Evolutionary conservation across 805 yeast genomes (phyloP).

Genomic region (Yamadazyma nakazawae): DNA sequence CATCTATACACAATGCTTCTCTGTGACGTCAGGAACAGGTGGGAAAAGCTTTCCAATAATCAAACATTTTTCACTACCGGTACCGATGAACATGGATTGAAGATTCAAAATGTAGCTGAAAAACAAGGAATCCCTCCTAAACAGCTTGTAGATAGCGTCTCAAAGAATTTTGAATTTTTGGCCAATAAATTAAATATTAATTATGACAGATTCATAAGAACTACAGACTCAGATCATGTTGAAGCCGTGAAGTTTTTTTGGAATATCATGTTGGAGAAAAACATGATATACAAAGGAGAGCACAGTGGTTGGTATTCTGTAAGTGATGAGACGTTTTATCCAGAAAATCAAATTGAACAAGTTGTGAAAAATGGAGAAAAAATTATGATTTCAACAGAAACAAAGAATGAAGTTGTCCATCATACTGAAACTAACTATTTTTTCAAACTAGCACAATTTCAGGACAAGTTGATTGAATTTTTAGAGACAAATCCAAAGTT

Average conservation of each 20-base stretch:
- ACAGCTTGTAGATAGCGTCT: constrained; percentile 67
- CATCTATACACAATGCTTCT: constrained; percentile 85
- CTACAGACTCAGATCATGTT: constrained; percentile 82
- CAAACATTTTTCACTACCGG: constrained; percentile 72
- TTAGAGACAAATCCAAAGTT: constrained; percentile 52
- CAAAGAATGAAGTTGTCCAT: constrained; percentile 70
- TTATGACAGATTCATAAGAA: constrained; percentile 79
- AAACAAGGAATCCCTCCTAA: constrained; percentile 49
- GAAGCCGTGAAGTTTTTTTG: constrained; percentile 67
- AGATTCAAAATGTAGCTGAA: constrained; percentile 84
- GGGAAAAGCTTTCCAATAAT: constrained; percentile 48
- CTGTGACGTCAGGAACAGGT: constrained; percentile 74
- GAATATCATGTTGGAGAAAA: constrained; percentile 55
- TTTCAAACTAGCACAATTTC: constrained; percentile 67
- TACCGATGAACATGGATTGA: constrained; percentile 95
- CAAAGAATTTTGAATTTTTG: constrained; percentile 59
- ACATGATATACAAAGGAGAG: constrained; percentile 72
- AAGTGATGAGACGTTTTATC: constrained; percentile 91
- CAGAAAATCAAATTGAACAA: constrained; percentile 67
- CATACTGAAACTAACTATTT: constrained; percentile 85
- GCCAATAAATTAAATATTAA: constrained; percentile 57
- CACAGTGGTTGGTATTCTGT: constrained; percentile 95
- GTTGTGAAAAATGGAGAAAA: constrained; percentile 24
- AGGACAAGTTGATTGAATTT: constrained; percentile 47
- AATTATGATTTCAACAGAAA: constrained; percentile 54